Evolutionary conservation across 805 yeast genomes (phyloP), one percentile per base, ranked within the genome.

Genomic region (Pichia exigua): DNA sequence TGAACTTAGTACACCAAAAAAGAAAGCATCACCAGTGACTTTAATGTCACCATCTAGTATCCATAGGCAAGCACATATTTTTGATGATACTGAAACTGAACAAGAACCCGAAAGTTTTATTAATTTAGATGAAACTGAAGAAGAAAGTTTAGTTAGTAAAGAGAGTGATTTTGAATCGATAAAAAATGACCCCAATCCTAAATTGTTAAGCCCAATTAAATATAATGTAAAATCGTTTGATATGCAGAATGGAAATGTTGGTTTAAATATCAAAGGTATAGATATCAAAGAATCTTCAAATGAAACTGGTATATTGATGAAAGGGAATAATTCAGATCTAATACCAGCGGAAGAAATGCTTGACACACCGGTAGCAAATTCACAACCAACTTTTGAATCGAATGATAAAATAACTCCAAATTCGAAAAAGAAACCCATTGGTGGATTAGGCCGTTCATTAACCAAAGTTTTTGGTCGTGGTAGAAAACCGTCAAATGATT

Each of bases 381-480:
- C 40, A 3, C 39, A 41, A 17, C 17, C 38, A 20, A 41, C 21
- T 13, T 45, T 51, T 43, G 52, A 46, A 6, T 17, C 12, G 20
- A 45, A 28, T 27, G 38, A 45, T 42, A 44, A 24, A 44, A 26
- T 18, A 8, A 47, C 52, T 9, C 51, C 50, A 15, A 51, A 45
- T 21, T 49, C 48, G 10, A 44, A 42, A 39, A 55, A 44, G 27
- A 59, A 59, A 46, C 44, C 47, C 35, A 44, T 55, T 7, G 56
- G 54, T 18, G 56, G 55, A 2, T 27, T 60, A 12, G 58, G 59
- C 17, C 54, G 65, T 39, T 61, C 65, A 26, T 41, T 61, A 9
- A 57, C 63, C 0, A 62, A 59, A 26, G 61, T 61, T 35, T 62
- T 64, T 46, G 59, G 56, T 24, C 59, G 69, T 40, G 67, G 65